A percentile compares a stretch with the other conserved stretches of the same genome.
phyloP scores from a whole-genome alignment of 305 asterid species.

The Fraxinus albicans region DNA sequence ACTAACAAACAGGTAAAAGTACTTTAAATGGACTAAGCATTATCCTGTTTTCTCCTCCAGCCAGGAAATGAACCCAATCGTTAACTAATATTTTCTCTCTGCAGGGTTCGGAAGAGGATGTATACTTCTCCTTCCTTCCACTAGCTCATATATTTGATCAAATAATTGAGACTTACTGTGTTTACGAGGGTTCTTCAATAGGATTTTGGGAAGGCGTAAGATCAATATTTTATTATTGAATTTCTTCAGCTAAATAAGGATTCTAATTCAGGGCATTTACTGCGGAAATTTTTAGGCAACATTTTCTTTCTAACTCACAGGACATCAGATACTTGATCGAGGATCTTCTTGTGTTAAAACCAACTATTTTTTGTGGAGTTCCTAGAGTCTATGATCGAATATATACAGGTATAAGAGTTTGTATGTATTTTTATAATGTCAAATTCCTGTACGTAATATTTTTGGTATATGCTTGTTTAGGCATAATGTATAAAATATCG shows the following conservation, averaged over 20 bases:
- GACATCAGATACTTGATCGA: constrained; percentile 79
- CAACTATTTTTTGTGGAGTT: constrained; percentile 87
- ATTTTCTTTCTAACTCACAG: constrained; percentile 37
- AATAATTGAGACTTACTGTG: constrained; percentile 65
- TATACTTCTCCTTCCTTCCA: constrained; percentile 87
- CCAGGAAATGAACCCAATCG: background rate
- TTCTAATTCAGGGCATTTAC: background rate
- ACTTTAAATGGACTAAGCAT: background rate
- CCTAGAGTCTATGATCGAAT: constrained; percentile 84
- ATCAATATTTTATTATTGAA: background rate
- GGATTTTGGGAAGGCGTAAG: constrained; percentile 98
- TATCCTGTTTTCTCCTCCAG: background rate
- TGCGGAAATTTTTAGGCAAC: background rate
- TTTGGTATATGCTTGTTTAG: constrained; percentile 28
- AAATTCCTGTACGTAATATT: background rate
- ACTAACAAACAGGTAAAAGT: constrained; percentile 60
- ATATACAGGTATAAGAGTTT: constrained; percentile 52
- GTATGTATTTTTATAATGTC: background rate
- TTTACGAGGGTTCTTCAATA: constrained; percentile 71
- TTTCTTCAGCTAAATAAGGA: background rate
- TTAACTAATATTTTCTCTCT: background rate
- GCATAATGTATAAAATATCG: constrained; percentile 62
- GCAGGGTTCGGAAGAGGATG: constrained; percentile 68
- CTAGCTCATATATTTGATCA: constrained; percentile 89
- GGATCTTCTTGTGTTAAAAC: constrained; percentile 79